phyloP scores from a whole-genome alignment of 768 basidiomycete species.

The Royoungia palumana region DNA sequence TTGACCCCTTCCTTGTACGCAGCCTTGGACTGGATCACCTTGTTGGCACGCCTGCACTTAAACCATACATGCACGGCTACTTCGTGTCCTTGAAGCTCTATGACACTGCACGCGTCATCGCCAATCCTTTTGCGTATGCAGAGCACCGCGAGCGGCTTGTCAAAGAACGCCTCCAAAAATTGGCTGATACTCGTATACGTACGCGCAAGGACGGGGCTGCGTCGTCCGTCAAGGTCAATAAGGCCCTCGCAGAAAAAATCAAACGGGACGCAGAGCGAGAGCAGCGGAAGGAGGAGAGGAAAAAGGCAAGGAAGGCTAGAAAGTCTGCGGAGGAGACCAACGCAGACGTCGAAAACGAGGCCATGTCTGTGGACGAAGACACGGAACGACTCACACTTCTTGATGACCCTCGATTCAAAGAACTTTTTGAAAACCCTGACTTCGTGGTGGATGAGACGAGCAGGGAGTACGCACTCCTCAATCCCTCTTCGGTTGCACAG shows the following conservation, averaged over 20 bases:
- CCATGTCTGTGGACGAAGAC: slow-evolving; percentile 32
- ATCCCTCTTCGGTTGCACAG: slow-evolving; percentile 76
- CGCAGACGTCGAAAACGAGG: slow-evolving; percentile 30
- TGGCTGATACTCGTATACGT: slow-evolving; percentile 91
- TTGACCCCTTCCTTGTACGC: slow-evolving; percentile 5
- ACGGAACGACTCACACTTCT: slow-evolving; percentile 49
- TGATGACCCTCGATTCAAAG: slow-evolving; percentile 84
- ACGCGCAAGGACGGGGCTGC: slow-evolving; percentile 54
- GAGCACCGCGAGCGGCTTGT: slow-evolving; percentile 91
- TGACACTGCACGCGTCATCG: slow-evolving; percentile 91
- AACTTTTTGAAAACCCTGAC: slow-evolving; percentile 86
- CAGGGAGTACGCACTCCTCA: slow-evolving; percentile 88
- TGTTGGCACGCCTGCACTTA: slow-evolving; percentile 90
- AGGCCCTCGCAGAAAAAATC: slow-evolving; percentile 79
- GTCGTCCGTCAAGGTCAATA: slow-evolving; percentile 48
- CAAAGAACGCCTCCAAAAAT: slow-evolving; percentile 85
- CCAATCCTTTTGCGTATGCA: slow-evolving; percentile 93
- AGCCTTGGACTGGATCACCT: slow-evolving; percentile 95
- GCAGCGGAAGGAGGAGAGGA: slow-evolving; percentile 53
- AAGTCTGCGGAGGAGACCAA: slow-evolving; percentile 35
- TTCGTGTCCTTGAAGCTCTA: slow-evolving; percentile 95
- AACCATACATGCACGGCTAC: slow-evolving; percentile 99
- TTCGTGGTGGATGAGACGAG: slow-evolving; percentile 88
- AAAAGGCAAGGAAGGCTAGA: slow-evolving; percentile 43
- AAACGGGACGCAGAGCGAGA: slow-evolving; percentile 57